Evolutionary conservation across 371 early-diverging fungal genomes (phyloP), one percentile per base, ranked within the genome.

Genomic region (Circinella minor): DNA sequence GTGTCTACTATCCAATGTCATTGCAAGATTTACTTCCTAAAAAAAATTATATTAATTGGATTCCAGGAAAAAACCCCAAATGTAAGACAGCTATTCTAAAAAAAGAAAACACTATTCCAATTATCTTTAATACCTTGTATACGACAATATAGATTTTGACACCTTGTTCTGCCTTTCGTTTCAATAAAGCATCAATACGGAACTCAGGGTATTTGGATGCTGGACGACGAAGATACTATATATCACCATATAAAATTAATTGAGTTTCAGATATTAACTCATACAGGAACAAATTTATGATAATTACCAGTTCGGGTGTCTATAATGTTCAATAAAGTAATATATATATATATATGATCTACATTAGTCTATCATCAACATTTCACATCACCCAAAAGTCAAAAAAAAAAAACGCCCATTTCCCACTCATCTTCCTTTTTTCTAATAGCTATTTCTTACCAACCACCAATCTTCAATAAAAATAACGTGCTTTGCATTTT

Each of bases 391-490:
- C 27, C 2, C 27, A 2, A 27, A 27, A 2, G 0, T 2, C 27
- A 27, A 27, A 27, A 27, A 27, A 27, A 47, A 47, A 11, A 15
- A 47, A 47, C 11, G 36, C n/a, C 54, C 4, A 55, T 17, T 54
- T 34, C 38, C 36, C 34, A 13, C 55, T 6, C n/a, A 4, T 34
- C 47, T 61, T 27, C 8, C 11, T 48, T 61, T 38, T 17, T 18
- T 54, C 36, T 18, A 27, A 43, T 43, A 43, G 6, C 6, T 43
- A 43, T 43, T 43, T 11, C 72, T 81, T 84, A 89, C 90, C 84
- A 95, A 81, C 94, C 96, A 97, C 98, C 98, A 98, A 79, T 95
- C 98, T 46, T 87, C 88, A 71, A 97, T 95, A 76, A 92, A 96
- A 60, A 96, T 92, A 68, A 83, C 85, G 38, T 87, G 83, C 39